Evolutionary conservation across 169 alveolate species (phyloP), one percentile per base, ranked within the genome.

Genomic region (Eimeria mitis): DNA sequence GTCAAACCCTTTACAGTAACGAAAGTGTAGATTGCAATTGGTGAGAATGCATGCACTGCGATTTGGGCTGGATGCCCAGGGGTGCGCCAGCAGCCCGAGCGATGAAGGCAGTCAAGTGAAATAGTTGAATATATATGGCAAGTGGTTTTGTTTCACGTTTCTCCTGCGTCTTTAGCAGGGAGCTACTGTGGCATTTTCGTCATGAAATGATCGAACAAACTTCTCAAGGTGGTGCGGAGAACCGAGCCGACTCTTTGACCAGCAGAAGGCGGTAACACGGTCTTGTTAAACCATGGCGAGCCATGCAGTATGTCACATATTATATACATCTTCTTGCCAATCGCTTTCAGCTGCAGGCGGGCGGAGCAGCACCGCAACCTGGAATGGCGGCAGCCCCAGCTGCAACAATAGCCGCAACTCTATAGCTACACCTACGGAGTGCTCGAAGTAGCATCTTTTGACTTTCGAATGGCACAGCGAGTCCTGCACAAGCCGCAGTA

Each of bases 261-360:
- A 81, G 73, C 89, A 42, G 63, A 75, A 68, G 34, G 78, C 49
- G 47, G 47, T 44, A 52, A 81, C 71, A 31, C 52, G 52, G 49
- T 81, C 73, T 42, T 81, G 89, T 81, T 56, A 59, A 34, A 81
- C 89, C 89, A 81, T 81, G 89, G 89, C 89, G 89, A 81, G 89
- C 89, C 89, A 81, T 81, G 89, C 89, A 16, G 89, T 81, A 81
- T 11, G 89, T 52, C 52, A 8, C 63, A 28, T 21, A 3, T 5
- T 3, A 28, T 47, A 44, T 14, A 28, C 28, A 23, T 44, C 37
- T 78, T 52, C 25, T 4, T 28, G n/a, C 8, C 31, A 44, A 19
- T 23, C 42, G 65, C 88, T 47, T 78, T 78, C 61, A 78, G 78
- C 21, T 68, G 78, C 78, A 6, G 9, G 75, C 75, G 1, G 78